These are phyloP conservation scores for Xanthoconium purpureum DNA, from an alignment of 768 basidiomycete species.

Conservation along the genomic window DNA sequence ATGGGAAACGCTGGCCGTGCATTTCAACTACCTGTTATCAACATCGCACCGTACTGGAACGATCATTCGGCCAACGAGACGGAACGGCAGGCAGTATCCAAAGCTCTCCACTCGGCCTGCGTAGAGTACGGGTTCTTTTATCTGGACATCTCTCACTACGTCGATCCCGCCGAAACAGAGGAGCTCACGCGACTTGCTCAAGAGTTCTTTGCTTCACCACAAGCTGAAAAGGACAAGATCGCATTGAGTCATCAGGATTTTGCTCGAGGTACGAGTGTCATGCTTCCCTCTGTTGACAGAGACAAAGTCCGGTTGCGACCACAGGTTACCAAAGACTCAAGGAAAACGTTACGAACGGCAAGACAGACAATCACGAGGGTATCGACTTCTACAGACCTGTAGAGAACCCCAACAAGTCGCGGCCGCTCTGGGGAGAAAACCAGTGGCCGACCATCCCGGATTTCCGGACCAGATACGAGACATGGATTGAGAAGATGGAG, in stretches of 20 bases:
- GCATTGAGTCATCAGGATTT: slow-evolving; percentile 63
- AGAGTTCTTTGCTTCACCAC: slow-evolving; percentile 69
- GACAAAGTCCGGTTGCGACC: not conserved
- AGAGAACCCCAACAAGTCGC: slow-evolving; percentile 62
- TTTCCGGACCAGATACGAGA: slow-evolving; percentile 64
- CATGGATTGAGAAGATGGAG: slow-evolving; percentile 87
- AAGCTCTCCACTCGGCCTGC: slow-evolving; percentile 70
- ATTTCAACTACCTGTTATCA: slow-evolving; percentile 62
- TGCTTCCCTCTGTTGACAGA: not conserved
- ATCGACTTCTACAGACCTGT: slow-evolving; percentile 81
- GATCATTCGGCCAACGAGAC: slow-evolving; percentile 27
- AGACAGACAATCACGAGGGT: slow-evolving; percentile 82
- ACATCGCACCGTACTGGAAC: slow-evolving; percentile 62
- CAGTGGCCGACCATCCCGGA: slow-evolving; percentile 68
- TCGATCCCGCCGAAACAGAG: slow-evolving; percentile 57
- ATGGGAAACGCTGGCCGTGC: slow-evolving; percentile 9
- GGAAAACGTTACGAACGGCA: slow-evolving; percentile 85
- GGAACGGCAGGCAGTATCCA: slow-evolving; percentile 45
- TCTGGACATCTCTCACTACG: slow-evolving; percentile 62
- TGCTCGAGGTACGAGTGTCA: slow-evolving; percentile 59
- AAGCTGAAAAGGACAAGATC: slow-evolving; percentile 79
- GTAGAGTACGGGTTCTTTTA: slow-evolving; percentile 88
- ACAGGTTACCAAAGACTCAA: slow-evolving; percentile 77
- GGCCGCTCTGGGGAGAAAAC: slow-evolving; percentile 79
- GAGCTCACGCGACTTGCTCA: slow-evolving; percentile 63